phyloP scores from a whole-genome alignment of 2,329 filamentous ascomycete species.

The Xylaria sp. region DNA sequence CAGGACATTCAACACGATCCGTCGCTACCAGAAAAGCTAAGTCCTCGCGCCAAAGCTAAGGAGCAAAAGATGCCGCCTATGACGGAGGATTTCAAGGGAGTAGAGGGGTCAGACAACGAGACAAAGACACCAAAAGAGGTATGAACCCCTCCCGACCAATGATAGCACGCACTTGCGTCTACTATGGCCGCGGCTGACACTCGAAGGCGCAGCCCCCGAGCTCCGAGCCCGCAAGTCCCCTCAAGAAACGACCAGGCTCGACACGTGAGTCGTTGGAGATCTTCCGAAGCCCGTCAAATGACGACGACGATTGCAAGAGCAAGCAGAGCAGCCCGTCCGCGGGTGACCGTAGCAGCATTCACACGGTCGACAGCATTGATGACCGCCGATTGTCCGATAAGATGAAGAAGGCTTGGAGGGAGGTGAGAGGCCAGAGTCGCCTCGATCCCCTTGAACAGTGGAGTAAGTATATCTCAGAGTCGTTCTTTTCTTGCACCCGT shows the following conservation, averaged over 20 bases:
- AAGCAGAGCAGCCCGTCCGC: conserved; percentile 6
- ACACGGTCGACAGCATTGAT: conserved; percentile 14
- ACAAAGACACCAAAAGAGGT: conserved; percentile 22
- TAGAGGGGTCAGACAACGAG: background rate
- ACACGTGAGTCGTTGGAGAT: conserved; percentile 22
- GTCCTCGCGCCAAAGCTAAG: background rate
- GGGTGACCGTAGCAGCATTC: conserved; percentile 15
- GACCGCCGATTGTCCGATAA: conserved; percentile 29
- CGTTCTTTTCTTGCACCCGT: background rate
- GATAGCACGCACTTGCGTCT: background rate
- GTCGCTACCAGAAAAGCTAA: background rate
- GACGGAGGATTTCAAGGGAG: conserved; percentile 5
- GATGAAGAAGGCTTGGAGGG: conserved; percentile 32
- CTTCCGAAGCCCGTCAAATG: background rate
- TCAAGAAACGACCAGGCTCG: conserved; percentile 16
- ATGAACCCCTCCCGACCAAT: conserved; percentile 12
- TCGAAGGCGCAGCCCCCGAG: conserved; percentile 8
- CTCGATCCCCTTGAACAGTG: conserved; percentile 44
- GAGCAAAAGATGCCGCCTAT: background rate
- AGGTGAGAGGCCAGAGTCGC: conserved; percentile 33
- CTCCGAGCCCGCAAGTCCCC: conserved; percentile 1
- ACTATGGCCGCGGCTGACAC: conserved; percentile 12
- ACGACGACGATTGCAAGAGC: conserved; percentile 13
- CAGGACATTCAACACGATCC: background rate
- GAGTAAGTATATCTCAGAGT: conserved; percentile 18